Base-by-base conservation (phyloP, 257 asterid genomes). In the Lithospermum erythrorhizon region DNA sequence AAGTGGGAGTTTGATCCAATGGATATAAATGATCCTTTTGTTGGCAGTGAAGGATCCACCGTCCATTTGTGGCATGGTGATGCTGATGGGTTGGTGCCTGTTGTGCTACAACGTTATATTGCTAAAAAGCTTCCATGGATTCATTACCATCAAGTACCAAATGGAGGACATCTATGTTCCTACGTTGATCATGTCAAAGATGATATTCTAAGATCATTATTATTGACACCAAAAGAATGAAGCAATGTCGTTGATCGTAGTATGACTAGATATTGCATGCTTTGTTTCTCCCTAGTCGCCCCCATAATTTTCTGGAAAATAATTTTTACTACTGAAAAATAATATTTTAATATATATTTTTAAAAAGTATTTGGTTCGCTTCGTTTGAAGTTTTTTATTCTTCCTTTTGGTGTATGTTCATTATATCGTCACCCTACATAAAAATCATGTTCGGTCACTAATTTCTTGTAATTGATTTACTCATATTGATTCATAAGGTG, bases 21-120 rank as follows among this genome's bases (percentile, higher is more conserved):
- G 94, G 69, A 77, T 21, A 73, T 87, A 18, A 70, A 74, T 4
- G 68, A 84, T 65, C 89, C 89, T 13, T 82, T 73, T 51, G 24
- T 21, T 0, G 32, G 68, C n/a, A 54, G 75, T 17, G 73, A 81
- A 73, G 88, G 79, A 41, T 41, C 49, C 22, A 74, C 83, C 2
- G 82, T 82, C 21, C 90, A 87, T 65, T 53, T 87, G 53, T 84
- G 95, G 90, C 95, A 87, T 1, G 95, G 95, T 2, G 65, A 55
- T 60, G 90, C 82, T 16, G 95, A 87, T 48, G 87, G 82, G 1
- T 32, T 87, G 20, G 94, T 87, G 61, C 93, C 90, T 0, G 78
- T 80, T 51, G 49, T 71, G 5, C 77, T 87, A 68, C 95, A 87
- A 60, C 76, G 82, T 0, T 81, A 60, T 76, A 79, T 87, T 56